Percentiles rank a stretch among this genome's conserved stretches.
These are phyloP conservation scores for Diutina siamensis DNA, from an alignment of 1,139 yeast genomes.

Conservation along the genomic window DNA sequence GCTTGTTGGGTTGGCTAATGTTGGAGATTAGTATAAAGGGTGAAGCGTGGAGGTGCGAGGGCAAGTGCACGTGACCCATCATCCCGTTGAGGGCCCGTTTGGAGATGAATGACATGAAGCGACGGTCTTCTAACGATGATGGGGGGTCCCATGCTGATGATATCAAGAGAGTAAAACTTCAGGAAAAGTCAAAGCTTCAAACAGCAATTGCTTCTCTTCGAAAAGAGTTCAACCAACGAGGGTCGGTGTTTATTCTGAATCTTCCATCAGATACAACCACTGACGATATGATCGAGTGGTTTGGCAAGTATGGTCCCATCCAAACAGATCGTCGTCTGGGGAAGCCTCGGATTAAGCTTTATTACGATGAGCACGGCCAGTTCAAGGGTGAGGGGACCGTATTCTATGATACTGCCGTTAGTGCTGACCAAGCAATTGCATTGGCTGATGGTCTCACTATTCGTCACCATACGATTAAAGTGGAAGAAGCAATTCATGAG, in stretches of 20 bases:
- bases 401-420: neutral
- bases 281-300: neutral
- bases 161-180: neutral
- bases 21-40: too few species aligned
- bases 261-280: neutral
- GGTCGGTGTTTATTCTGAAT: neutral
- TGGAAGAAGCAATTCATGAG: conserved; percentile 1
- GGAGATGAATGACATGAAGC: neutral
- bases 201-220: conserved; percentile 3
- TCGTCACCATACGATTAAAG: neutral
- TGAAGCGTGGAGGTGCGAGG: too few species aligned
- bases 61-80: neutral
- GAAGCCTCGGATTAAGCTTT: neutral
- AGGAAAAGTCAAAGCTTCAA: neutral
- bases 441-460: neutral
- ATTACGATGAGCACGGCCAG: neutral
- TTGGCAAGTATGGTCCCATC: conserved; percentile 3
- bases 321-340: neutral
- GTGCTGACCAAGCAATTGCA: conserved; percentile 3
- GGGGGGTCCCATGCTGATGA: neutral
- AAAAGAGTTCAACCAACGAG: neutral
- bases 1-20: too few species aligned
- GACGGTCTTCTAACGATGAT: too few species aligned
- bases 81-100: neutral
- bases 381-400: neutral